Conservation (phyloP, 768 basidiomycete species). For the Lactarius hengduanensis region DNA sequence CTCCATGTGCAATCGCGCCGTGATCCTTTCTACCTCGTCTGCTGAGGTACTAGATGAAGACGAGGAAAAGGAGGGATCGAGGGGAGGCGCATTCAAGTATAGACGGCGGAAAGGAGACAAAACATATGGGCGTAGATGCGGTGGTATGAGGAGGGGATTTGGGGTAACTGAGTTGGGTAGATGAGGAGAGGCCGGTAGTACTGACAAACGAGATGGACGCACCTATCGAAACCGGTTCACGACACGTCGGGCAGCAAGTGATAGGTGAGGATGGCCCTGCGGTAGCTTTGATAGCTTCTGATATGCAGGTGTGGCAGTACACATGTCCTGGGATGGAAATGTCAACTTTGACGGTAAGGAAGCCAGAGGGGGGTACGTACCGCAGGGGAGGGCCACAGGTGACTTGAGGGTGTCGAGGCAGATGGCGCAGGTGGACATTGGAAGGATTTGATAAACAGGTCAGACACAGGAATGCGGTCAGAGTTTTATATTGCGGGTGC, state of each 20-base stretch:
- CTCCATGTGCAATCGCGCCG: conserved; percentile 21
- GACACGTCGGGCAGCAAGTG: conserved; percentile 24
- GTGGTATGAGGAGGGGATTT: conserved; percentile 18
- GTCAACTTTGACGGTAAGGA: not conserved
- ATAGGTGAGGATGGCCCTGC: conserved; percentile 1
- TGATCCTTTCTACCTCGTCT: conserved; percentile 11
- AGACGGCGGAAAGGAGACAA: conserved; percentile 27
- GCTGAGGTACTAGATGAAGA: not conserved
- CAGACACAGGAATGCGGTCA: not conserved
- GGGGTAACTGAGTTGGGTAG: conserved; percentile 7
- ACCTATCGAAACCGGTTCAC: conserved; percentile 21
- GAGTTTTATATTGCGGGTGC: conserved; percentile 9
- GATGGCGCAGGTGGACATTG: conserved; percentile 27
- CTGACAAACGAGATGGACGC: not conserved
- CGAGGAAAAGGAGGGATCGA: not conserved
- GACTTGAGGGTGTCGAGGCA: conserved; percentile 23
- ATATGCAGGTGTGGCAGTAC: conserved; percentile 23
- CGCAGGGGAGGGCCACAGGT: conserved; percentile 28
- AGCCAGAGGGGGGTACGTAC: conserved; percentile 8
- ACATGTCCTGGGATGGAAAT: conserved; percentile 13
- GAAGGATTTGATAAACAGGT: not conserved
- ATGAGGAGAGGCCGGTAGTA: not conserved
- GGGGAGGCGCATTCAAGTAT: conserved; percentile 14
- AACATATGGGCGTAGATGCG: conserved; percentile 25
- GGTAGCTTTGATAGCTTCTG: conserved; percentile 2